phyloP scores from a whole-genome alignment of 257 asterid genomes.

The Avicennia marina region DNA sequence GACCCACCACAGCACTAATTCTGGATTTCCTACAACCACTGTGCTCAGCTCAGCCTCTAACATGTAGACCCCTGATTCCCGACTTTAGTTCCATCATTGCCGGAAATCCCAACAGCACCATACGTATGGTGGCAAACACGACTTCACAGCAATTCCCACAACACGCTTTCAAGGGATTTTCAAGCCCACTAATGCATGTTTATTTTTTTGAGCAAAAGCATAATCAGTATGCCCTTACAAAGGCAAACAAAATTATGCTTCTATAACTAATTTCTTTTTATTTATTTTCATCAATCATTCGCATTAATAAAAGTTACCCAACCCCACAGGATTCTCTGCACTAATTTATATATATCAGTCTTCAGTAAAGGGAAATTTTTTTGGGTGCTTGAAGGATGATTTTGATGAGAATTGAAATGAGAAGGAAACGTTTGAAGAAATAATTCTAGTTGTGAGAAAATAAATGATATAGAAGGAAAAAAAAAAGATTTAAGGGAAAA shows the following conservation, averaged over 20 bases:
- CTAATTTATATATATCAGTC: no score
- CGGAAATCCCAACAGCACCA: constrained; percentile 24
- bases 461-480: no score
- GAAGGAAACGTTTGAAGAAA: no score
- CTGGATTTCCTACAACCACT: constrained; percentile 29
- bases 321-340: no score
- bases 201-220: constrained; percentile 1
- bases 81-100: constrained; percentile 30
- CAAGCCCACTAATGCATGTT: constrained; percentile 23
- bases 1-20: constrained; percentile 47
- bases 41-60: constrained; percentile 11
- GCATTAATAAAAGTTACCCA: no score
- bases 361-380: no score
- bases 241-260: constrained; percentile 24
- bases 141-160: neutral
- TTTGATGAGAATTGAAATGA: no score
- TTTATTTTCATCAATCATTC: no score
- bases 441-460: no score
- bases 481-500: no score
- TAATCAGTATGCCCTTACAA: constrained; percentile 16
- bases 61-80: constrained; percentile 25
- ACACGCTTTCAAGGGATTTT: neutral
- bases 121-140: constrained; percentile 18
- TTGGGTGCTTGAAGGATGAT: no score
- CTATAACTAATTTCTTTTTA: neutral